Base-by-base conservation (phyloP, 805 yeast species). In the Wickerhamiella siamensis region DNA sequence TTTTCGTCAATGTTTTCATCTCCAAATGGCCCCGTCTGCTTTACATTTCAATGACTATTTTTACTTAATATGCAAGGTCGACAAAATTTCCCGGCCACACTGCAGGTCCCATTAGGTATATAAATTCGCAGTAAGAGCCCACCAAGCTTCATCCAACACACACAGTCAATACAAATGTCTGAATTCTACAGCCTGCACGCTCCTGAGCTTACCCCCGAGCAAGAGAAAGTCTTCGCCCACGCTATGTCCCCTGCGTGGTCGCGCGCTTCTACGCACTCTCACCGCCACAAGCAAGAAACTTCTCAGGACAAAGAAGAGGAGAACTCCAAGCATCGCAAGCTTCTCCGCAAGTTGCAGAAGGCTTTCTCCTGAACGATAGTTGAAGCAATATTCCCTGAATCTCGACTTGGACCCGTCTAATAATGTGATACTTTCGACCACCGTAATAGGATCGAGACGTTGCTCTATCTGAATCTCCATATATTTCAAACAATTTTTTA, bases 161-260 rank as follows among this genome's bases (percentile, higher is more conserved):
- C n/a, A n/a, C n/a, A n/a, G n/a, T n/a, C n/a, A n/a, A 27, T 19
- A 12, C 10, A 31, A 15, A 29, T 29, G 31, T 16, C 32, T 20
- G 22, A 29, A 24, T 40, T 40, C 42, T 26, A 26, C 33, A 20
- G 38, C 16, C 32, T 40, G 22, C 36, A 35, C 33, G 16, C 36
- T 26, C 21, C 37, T 19, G 24, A 33, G 17, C 27, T 39, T 26
- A 21, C 38, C 22, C n/a, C 21, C 42, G 33, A 32, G 33, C 42
- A 33, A 32, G 42, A 39, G 33, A 18, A 24, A 5, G 31, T 22
- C 20, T 18, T 39, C 8, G 31, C 21, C 18, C 16, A 16, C 32
- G 26, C 32, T 18, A 37, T 37, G 39, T 37, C 39, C 29, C 39
- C 39, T n/a, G 15, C 33, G 22, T 37, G 39, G 39, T 37, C 39